Percentiles rank a stretch among this genome's conserved stretches.
Evolutionary conservation across 1,284 basidiomycete genomes (phyloP).

Genomic region (Xerocomus minutiporus): DNA sequence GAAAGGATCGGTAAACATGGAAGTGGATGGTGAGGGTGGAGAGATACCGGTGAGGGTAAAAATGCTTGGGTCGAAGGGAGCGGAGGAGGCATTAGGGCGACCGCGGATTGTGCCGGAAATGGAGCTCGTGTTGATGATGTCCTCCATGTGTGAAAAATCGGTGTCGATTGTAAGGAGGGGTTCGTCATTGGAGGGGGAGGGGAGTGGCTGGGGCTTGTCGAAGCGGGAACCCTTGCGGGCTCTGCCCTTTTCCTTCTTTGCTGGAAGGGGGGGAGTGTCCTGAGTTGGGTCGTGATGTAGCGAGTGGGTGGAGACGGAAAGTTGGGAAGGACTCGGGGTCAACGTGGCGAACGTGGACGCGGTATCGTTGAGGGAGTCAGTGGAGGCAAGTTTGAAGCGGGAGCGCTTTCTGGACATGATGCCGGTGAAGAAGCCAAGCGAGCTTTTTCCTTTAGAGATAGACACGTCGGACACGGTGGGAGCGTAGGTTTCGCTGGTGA

Average conservation of each 20-base stretch:
- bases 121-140: conserved; percentile 60
- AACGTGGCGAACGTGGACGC: conserved; percentile 15
- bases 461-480: conserved; percentile 30
- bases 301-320: conserved; percentile 25
- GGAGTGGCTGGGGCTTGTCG: conserved; percentile 20
- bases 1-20: conserved; percentile 48
- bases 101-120: neutral
- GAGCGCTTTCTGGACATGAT: conserved; percentile 33
- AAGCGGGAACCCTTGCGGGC: conserved; percentile 18
- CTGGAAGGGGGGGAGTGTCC: conserved; percentile 26
- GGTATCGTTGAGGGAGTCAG: conserved; percentile 23
- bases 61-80: conserved; percentile 23
- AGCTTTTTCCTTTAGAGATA: conserved; percentile 32
- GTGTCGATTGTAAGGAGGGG: conserved; percentile 56
- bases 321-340: conserved; percentile 21
- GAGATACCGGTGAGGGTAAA: conserved; percentile 16
- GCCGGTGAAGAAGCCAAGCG: conserved; percentile 29
- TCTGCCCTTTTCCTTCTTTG: conserved; percentile 28
- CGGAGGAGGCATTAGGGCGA: conserved; percentile 18
- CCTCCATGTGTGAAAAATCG: conserved; percentile 79
- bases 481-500: conserved; percentile 31
- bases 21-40: conserved; percentile 26
- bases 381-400: conserved; percentile 30
- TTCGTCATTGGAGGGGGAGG: conserved; percentile 15
- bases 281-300: conserved; percentile 7